Evolutionary conservation across 1,284 basidiomycete species (phyloP), one percentile per base, ranked within the genome.

Genomic region (Ustilago shanxiensis): DNA sequence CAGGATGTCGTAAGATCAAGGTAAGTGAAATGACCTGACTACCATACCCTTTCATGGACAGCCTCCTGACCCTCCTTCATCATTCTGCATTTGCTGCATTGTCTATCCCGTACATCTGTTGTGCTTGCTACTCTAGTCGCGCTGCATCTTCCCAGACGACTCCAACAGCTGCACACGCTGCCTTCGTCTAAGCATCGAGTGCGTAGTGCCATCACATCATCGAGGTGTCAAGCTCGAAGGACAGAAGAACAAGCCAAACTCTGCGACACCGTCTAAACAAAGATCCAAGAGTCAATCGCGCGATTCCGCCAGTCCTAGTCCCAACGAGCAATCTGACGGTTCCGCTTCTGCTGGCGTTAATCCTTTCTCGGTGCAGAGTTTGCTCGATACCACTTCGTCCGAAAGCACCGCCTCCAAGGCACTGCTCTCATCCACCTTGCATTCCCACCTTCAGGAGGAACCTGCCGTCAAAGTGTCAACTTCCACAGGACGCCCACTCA

Each of bases 1-100:
- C 66, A 2, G 74, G 74, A 13, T 77, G 74, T 60, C 70, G 74
- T n/a, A 77, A 70, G 66, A 77, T 77, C 66, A 77, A 77, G 57
- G 61, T 56, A 26, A 60, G 57, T 60, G 18, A 50, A 44, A 24
- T 29, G 20, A 37, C 31, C 47, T 20, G 8, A 16, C 35, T 37
- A 37, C 8, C 8, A 37, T 37, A 14, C 35, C 3, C 14, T 11
- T 16, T 26, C 22, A 24, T 14, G 10, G 6, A 14, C 22, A 4
- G 5, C n/a, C 11, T 20, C 44, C 22, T 20, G 22, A 20, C n/a
- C 9, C 5, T 24, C 6, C 13, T 8, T 28, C 24, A 24, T 58
- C 13, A 28, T 6, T 24, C 45, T 14, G 10, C 24, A n/a, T 49
- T n/a, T n/a, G n/a, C n/a, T n/a, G n/a, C n/a, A n/a, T n/a, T n/a